phyloP scores from a whole-genome alignment of 2,329 filamentous ascomycete species.

The Botrytis deweyae region DNA sequence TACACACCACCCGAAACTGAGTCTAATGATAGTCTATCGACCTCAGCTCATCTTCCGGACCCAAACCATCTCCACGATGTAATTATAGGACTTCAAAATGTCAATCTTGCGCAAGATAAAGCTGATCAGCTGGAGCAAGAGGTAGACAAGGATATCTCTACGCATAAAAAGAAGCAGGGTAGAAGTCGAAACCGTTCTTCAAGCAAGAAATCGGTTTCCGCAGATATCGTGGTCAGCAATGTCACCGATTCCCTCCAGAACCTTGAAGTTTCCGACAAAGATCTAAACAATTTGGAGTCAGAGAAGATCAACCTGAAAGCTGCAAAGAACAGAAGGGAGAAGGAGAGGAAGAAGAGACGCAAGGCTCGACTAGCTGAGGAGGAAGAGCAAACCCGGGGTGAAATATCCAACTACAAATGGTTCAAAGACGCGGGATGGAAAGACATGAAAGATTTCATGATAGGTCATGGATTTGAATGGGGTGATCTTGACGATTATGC shows the following conservation, averaged over 20 bases:
- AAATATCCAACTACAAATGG: neutral
- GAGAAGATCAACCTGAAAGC: neutral
- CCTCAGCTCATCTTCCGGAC: neutral
- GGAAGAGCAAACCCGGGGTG: neutral
- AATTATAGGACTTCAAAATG: neutral
- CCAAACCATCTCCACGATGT: neutral
- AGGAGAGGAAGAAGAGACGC: slow-evolving; percentile 8
- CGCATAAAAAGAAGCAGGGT: neutral
- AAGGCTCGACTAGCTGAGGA: slow-evolving; percentile 1
- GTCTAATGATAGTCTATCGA: neutral
- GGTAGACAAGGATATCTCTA: neutral
- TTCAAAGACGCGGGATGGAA: neutral
- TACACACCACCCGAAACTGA: slow-evolving; percentile 16
- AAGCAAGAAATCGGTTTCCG: neutral
- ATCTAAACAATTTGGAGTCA: neutral
- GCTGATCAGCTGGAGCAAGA: neutral
- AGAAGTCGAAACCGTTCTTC: neutral
- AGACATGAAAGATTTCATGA: slow-evolving; percentile 11
- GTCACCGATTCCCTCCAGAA: neutral
- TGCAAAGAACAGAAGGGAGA: neutral
- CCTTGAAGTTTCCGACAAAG: slow-evolving; percentile 1
- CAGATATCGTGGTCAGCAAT: neutral
- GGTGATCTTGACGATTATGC: neutral
- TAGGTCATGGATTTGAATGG: neutral
- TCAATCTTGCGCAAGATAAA: neutral